A percentile compares a stretch with the other conserved stretches of the same genome.
Conservation (phyloP, 306 rosid genomes). For the Glycine latifolia region DNA sequence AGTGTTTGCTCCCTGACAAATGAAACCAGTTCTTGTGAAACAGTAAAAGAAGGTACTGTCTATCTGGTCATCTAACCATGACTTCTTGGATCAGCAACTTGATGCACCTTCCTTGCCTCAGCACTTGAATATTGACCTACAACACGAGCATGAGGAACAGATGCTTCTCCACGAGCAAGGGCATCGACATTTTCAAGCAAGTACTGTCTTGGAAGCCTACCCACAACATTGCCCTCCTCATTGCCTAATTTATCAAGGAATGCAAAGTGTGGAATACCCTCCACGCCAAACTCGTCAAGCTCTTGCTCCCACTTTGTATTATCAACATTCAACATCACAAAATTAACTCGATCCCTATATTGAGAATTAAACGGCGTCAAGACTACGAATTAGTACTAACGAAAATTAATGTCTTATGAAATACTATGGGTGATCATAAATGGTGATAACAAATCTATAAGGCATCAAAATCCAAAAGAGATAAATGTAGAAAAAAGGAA, state of each 20-base stretch:
- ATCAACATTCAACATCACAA: slow-evolving; percentile 74
- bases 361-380: background rate
- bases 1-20: slow-evolving; percentile 42
- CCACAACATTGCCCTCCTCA: slow-evolving; percentile 93
- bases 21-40: background rate
- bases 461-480: background rate
- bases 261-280: slow-evolving; percentile 97
- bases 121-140: slow-evolving; percentile 89
- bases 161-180: slow-evolving; percentile 75
- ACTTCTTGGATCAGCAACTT: slow-evolving; percentile 88
- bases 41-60: slow-evolving; percentile 39
- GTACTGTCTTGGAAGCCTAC: slow-evolving; percentile 84
- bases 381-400: background rate
- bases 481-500: background rate
- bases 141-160: slow-evolving; percentile 88
- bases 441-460: background rate
- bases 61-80: slow-evolving; percentile 66
- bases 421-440: background rate
- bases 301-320: slow-evolving; percentile 98
- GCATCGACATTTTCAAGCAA: slow-evolving; percentile 86
- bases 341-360: slow-evolving; percentile 54
- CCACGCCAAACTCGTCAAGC: slow-evolving; percentile 97
- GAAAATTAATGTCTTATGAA: background rate
- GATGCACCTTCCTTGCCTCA: slow-evolving; percentile 90
- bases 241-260: slow-evolving; percentile 90